Evolutionary conservation across 2,329 filamentous ascomycete genomes (phyloP).

Genomic region (Aureobasidium uvarum): DNA sequence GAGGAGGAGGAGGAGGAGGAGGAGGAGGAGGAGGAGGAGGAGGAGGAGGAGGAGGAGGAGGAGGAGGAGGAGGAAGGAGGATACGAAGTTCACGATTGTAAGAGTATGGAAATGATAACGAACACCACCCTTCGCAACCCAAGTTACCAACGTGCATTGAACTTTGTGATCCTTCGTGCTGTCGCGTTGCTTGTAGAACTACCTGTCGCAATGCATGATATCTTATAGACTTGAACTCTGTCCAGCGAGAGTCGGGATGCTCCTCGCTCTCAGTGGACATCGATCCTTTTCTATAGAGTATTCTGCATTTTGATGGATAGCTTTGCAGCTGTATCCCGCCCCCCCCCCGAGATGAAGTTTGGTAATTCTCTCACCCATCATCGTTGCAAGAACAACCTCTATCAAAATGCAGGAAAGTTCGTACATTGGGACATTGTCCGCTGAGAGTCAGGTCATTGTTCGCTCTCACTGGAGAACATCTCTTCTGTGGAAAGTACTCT

Average conservation of each 20-base stretch:
- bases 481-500: neutral
- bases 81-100: slow-evolving; percentile 1
- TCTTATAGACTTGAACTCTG: neutral
- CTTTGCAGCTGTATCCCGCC: neutral
- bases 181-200: neutral
- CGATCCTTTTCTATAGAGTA: neutral
- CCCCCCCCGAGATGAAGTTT: neutral
- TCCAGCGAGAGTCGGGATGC: neutral
- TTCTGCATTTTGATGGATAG: neutral
- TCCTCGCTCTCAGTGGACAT: neutral
- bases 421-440: neutral
- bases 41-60: no score
- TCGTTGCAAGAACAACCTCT: neutral
- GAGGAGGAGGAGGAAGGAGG: neutral
- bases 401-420: neutral
- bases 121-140: neutral
- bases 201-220: neutral
- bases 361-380: neutral
- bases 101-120: slow-evolving; percentile 1
- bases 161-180: neutral
- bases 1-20: neutral
- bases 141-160: neutral
- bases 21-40: no score
- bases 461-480: neutral
- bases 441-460: neutral